These are phyloP conservation scores for Plasmodium vinckei DNA, from an alignment of 169 alveolate species.

Conservation along the genomic window DNA sequence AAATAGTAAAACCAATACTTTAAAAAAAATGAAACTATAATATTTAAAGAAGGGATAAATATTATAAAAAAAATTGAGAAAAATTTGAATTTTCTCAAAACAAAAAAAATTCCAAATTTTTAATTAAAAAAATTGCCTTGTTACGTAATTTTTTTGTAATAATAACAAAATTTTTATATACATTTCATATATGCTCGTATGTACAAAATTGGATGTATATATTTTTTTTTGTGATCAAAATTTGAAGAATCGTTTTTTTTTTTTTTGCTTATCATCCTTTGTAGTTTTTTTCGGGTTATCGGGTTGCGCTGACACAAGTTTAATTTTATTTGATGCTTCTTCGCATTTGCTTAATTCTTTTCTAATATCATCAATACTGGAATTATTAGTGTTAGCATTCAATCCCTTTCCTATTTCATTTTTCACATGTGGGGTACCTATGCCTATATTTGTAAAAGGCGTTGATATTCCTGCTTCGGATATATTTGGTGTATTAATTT, in stretches of 20 bases:
- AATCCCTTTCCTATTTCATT: conserved; percentile 27
- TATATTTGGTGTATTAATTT: conserved; percentile 48
- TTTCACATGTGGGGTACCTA: conserved; percentile 37
- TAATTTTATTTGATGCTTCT: conserved; percentile 81
- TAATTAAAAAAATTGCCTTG: too few relatives aligned
- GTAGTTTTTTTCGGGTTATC: conserved; percentile 67
- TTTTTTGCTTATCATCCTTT: conserved; percentile 78
- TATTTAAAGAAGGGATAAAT: too few relatives aligned
- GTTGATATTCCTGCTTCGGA: conserved; percentile 36
- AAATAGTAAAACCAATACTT: too few relatives aligned
- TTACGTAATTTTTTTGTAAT: too few relatives aligned
- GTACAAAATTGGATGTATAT: not conserved
- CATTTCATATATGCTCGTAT: too few relatives aligned
- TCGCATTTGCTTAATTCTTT: conserved; percentile 78
- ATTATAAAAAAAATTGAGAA: too few relatives aligned
- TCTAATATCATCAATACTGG: conserved; percentile 38
- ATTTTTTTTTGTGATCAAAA: conserved; percentile 65
- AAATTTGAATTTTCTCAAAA: too few relatives aligned
- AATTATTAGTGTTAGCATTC: not conserved
- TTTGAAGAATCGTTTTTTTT: conserved; percentile 83
- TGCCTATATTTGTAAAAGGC: conserved; percentile 23
- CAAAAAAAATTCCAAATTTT: too few relatives aligned
- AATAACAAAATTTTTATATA: too few relatives aligned
- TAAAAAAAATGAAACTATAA: too few relatives aligned
- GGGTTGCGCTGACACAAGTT: conserved; percentile 82